Evolutionary conservation across 805 yeast species (phyloP), one percentile per base, ranked within the genome.

Genomic region (Saccharomycopsis fibuligera): DNA sequence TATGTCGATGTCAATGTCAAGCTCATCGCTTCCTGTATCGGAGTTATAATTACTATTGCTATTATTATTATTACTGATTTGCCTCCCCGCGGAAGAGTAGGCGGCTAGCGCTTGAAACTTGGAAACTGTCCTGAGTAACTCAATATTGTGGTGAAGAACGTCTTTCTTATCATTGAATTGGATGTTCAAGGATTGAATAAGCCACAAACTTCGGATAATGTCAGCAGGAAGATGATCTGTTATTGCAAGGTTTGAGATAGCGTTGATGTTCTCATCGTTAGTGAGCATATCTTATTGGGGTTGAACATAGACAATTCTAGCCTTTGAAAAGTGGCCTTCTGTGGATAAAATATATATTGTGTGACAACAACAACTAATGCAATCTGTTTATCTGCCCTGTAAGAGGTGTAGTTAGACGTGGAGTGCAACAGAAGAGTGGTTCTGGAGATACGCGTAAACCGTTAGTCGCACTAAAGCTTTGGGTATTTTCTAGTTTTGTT

Each of bases 201-300:
- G 55, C 73, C 75, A 69, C 16, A 69, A 54, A 33, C 69, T 62
- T 21, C 75, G 58, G 10, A 69, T 64, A n/a, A 70, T 55, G 40
- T 70, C 74, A 22, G 72, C 64, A 0, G 74, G 74, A 14, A 70
- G 59, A 51, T 70, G 74, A 50, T 71, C 76, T 19, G 55, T 52
- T 19, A 52, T 44, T 16, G 53, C 44, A 17, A 52, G 48, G 29
- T 49, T 52, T n/a, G 51, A 47, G 5, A 52, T 30, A 25, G 41
- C 25, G 16, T 41, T 25, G 23, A 37, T 25, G 36, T 45, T 48
- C 35, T 35, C 44, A 30, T 37, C 48, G 6, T 33, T 9, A 17
- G 19, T 33, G 17, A 41, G 36, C 44, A 41, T 41, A 27, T 12
- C 44, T 29, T 33, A 12, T 12, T 16, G 5, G n/a, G n/a, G 19